These are phyloP conservation scores for Podaxis sp. DNA, from an alignment of 768 basidiomycete genomes.

Conservation along the genomic window DNA sequence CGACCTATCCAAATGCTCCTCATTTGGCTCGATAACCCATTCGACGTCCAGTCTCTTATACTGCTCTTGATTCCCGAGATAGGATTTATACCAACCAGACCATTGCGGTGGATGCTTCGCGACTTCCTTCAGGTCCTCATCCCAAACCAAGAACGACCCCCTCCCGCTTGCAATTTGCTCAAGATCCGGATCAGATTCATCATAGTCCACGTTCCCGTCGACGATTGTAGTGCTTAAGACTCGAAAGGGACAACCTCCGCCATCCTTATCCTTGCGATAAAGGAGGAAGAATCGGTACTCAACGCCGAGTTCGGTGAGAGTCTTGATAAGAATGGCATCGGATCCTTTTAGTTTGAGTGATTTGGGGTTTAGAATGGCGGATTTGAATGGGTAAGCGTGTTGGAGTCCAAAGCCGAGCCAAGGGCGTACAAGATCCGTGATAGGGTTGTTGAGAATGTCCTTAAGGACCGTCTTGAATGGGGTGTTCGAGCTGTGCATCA, in stretches of 20 bases:
- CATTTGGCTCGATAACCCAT: not conserved
- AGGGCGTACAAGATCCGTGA: slow-evolving; percentile 11
- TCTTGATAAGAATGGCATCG: slow-evolving; percentile 14
- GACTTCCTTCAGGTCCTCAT: not conserved
- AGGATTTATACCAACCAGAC: not conserved
- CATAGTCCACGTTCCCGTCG: not conserved
- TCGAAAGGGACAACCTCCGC: not conserved
- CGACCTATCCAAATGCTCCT: not conserved
- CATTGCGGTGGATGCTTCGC: not conserved
- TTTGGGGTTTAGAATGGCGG: not conserved
- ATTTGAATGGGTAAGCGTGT: slow-evolving; percentile 15
- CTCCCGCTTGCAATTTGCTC: not conserved
- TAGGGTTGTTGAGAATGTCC: not conserved
- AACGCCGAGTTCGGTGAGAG: slow-evolving; percentile 1
- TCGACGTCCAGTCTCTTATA: not conserved
- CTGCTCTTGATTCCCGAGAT: not conserved
- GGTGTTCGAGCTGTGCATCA: not conserved
- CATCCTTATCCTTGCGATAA: slow-evolving; percentile 7
- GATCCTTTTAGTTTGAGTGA: slow-evolving; percentile 14
- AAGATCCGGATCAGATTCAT: not conserved
- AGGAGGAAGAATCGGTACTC: slow-evolving; percentile 4
- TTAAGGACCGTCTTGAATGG: slow-evolving; percentile 10
- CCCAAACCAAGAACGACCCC: not conserved
- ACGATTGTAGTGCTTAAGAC: not conserved
- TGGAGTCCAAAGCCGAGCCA: slow-evolving; percentile 20